phyloP scores from a whole-genome alignment of 352 stramenopile species.

The Phytopythium boreale region DNA sequence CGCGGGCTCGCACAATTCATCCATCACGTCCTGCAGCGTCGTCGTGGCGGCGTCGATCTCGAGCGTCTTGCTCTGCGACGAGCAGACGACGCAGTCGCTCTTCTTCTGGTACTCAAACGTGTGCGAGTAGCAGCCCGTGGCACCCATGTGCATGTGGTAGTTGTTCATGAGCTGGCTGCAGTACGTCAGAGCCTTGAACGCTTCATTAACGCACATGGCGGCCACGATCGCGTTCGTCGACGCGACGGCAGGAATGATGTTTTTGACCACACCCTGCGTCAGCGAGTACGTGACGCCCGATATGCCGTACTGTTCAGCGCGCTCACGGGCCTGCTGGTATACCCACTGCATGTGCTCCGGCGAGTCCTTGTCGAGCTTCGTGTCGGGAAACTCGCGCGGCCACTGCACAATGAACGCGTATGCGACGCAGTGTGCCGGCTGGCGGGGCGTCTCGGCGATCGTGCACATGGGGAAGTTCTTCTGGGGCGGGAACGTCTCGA shows the following conservation, averaged over 20 bases:
- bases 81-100: conserved; percentile 83
- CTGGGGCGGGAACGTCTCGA: conserved; percentile 97
- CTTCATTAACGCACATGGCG: conserved; percentile 96
- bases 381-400: conserved; percentile 93
- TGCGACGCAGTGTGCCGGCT: conserved; percentile 97
- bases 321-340: conserved; percentile 87
- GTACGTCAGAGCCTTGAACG: conserved; percentile 96
- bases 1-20: conserved; percentile 44
- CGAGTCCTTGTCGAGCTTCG: conserved; percentile 96
- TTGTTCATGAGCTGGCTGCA: conserved; percentile 96
- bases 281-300: conserved; percentile 96
- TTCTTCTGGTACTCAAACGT: conserved; percentile 97
- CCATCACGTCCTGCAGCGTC: conserved; percentile 63
- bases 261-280: conserved; percentile 97
- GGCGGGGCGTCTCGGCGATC: conserved; percentile 94
- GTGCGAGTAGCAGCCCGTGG: conserved; percentile 93
- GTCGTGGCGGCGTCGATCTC: conserved; percentile 40
- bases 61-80: conserved; percentile 61
- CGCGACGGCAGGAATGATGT: conserved; percentile 97
- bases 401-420: conserved; percentile 97
- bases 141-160: conserved; percentile 99
- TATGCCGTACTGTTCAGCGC: conserved; percentile 94
- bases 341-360: conserved; percentile 98
- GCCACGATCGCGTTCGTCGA: conserved; percentile 96
- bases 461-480: conserved; percentile 97